Evolutionary conservation across 1,139 yeast genomes (phyloP).

Genomic region (Pichia sp.): DNA sequence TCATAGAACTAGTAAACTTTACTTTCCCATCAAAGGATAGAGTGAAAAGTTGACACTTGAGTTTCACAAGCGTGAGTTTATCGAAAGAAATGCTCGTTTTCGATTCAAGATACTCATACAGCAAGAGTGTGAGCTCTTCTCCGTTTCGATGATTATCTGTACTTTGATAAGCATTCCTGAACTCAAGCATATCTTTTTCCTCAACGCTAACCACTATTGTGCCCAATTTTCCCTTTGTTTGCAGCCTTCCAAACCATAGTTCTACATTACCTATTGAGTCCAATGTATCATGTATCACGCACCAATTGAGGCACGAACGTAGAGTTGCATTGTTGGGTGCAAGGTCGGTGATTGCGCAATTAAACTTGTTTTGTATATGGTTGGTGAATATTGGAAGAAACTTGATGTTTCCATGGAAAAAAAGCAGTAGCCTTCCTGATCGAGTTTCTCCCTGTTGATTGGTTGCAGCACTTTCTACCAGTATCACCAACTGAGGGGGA

Average conservation of each 20-base stretch:
- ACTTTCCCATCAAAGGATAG: slow-evolving; percentile 30
- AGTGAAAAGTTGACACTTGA: slow-evolving; percentile 28
- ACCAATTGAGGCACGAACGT: slow-evolving; percentile 17
- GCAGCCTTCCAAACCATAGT: slow-evolving; percentile 24
- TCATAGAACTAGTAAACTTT: slow-evolving; percentile 26
- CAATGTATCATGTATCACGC: slow-evolving; percentile 9
- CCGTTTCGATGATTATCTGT: not conserved
- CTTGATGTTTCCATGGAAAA: slow-evolving; percentile 26
- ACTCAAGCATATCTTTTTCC: slow-evolving; percentile 21
- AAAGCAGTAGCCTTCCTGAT: slow-evolving; percentile 21
- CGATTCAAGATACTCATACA: slow-evolving; percentile 23
- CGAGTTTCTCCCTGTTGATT: not conserved
- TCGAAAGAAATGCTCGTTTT: slow-evolving; percentile 29
- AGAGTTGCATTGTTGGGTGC: slow-evolving; percentile 21
- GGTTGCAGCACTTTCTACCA: slow-evolving; percentile 19
- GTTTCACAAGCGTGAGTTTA: slow-evolving; percentile 24
- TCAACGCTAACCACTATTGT: slow-evolving; percentile 26
- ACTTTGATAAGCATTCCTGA: slow-evolving; percentile 3
- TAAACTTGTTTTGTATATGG: slow-evolving; percentile 25
- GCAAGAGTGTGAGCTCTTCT: slow-evolving; percentile 15
- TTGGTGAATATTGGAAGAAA: slow-evolving; percentile 23
- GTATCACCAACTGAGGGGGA: slow-evolving; percentile 27
- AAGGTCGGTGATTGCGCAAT: slow-evolving; percentile 25
- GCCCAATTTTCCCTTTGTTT: slow-evolving; percentile 23
- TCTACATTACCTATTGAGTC: slow-evolving; percentile 13